These are phyloP conservation scores for Trichoderma sp. DNA, from an alignment of 2,329 filamentous ascomycete species.

Conservation along the genomic window DNA sequence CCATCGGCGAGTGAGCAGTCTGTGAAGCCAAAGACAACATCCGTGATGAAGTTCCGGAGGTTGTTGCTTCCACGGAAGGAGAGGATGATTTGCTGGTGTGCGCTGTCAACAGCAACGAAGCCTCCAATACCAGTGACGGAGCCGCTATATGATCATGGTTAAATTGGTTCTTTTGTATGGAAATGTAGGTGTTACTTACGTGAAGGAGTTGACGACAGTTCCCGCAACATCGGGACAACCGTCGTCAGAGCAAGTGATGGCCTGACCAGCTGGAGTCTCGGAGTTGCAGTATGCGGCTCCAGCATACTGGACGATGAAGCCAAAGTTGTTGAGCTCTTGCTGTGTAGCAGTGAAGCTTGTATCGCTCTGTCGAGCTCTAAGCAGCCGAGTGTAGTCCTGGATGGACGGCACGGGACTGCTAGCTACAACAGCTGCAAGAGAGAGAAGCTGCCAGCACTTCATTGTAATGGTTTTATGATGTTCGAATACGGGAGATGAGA, in stretches of 20 bases:
- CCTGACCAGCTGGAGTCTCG: slow-evolving; percentile 36
- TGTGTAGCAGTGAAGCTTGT: slow-evolving; percentile 22
- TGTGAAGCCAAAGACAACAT: slow-evolving; percentile 39
- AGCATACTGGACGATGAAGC: slow-evolving; percentile 51
- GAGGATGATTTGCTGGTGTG: slow-evolving; percentile 53
- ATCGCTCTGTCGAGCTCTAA: slow-evolving; percentile 32
- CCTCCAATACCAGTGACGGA: slow-evolving; percentile 45
- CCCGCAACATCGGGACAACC: slow-evolving; percentile 46
- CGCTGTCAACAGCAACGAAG: slow-evolving; percentile 50
- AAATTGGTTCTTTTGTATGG: neutral
- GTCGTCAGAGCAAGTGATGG: slow-evolving; percentile 42
- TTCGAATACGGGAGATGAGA: neutral
- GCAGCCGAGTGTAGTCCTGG: slow-evolving; percentile 26
- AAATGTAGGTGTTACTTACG: slow-evolving; percentile 28
- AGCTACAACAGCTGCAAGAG: slow-evolving; percentile 27
- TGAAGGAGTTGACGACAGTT: slow-evolving; percentile 43
- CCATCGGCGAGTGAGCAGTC: slow-evolving; percentile 33
- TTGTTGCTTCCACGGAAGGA: slow-evolving; percentile 58
- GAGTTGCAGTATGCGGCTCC: slow-evolving; percentile 55
- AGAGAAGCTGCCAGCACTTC: slow-evolving; percentile 25
- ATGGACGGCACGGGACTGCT: slow-evolving; percentile 28
- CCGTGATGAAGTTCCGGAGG: slow-evolving; percentile 60
- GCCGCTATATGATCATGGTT: slow-evolving; percentile 34
- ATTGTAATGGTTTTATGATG: neutral
- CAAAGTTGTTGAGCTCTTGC: slow-evolving; percentile 39